Conservation (phyloP, 805 yeast species). For the Blastobotrys parvus region DNA sequence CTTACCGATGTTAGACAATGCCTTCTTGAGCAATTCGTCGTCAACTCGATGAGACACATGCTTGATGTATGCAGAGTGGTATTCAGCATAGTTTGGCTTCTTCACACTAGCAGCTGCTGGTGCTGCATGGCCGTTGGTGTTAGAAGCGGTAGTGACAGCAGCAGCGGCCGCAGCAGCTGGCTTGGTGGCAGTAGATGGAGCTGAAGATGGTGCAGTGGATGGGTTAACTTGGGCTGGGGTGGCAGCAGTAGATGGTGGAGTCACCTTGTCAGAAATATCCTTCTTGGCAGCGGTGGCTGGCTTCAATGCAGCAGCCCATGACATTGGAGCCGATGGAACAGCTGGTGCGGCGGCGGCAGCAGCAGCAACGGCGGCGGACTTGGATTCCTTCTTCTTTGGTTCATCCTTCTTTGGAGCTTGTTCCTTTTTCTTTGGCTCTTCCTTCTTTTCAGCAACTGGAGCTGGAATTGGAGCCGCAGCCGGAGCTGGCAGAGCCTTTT, state of each 20-base stretch:
- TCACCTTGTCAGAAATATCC: conserved; percentile 10
- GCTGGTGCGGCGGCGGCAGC: conserved; percentile 10
- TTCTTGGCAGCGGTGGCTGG: conserved; percentile 4
- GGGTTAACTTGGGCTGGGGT: conserved; percentile 10
- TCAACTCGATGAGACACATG: conserved; percentile 24
- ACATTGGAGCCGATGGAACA: conserved; percentile 15
- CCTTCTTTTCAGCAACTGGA: neutral
- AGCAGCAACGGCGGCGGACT: neutral
- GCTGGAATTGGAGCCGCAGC: neutral
- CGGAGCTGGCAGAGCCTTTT: neutral
- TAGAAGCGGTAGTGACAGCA: conserved; percentile 4
- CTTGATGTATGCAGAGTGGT: conserved; percentile 31
- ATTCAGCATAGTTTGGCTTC: conserved; percentile 13
- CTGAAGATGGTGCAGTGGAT: conserved; percentile 9
- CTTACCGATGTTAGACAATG: conserved; percentile 25
- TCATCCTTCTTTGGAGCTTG: neutral
- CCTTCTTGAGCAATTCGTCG: conserved; percentile 21
- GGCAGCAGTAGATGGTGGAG: conserved; percentile 13
- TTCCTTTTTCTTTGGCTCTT: neutral
- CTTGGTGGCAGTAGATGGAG: conserved; percentile 9
- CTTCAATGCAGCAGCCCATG: conserved; percentile 26
- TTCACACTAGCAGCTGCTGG: conserved; percentile 3
- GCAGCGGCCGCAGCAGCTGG: conserved; percentile 9
- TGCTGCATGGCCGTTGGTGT: conserved; percentile 1
- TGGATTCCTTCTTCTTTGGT: neutral